Base-by-base conservation (phyloP, 2,329 filamentous ascomycete species). In the Hymenoscyphus linearis region DNA sequence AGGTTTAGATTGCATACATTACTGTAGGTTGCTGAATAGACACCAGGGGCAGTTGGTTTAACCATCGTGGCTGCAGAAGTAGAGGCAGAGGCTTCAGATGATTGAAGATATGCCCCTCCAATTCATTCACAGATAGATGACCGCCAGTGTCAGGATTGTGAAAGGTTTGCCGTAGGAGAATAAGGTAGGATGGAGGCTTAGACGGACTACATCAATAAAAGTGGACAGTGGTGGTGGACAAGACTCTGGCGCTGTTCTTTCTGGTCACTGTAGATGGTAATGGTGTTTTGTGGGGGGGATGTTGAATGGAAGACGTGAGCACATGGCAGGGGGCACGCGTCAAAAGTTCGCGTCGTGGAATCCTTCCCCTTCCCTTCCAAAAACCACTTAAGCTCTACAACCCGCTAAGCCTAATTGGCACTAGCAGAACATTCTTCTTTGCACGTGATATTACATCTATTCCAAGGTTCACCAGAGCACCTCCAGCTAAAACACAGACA, bases 21-120 rank as follows among this genome's bases (percentile, higher is more conserved):
- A 74, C 85, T 88, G 72, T 88, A 88, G 22, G 85, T 88, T 65
- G 85, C 85, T 74, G 84, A 86, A 76, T 87, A 88, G 63, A 88
- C 81, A 71, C 71, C 71, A 16, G 72, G 68, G 26, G 66, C 71
- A 53, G 67, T 61, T 60, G 68, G 63, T 53, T 72, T 73, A 26
- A 69, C 71, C 71, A 74, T 73, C 59, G 65, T 73, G 18, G 6
- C 31, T 31, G 44, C 44, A 50, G 44, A 14, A 10, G 18, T 12
- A 12, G 18, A 13, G 22, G 10, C 4, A 10, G 44, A 50, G 44
- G 44, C 44, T 50, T 50, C 18, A 50, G 25, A 50, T 9, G 44
- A 25, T 50, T 50, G 44, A 25, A 12, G 18, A 50, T 50, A 50
- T 12, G 44, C 44, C 18, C 44, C 44, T 50, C 44, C 10, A 50